phyloP scores from a whole-genome alignment of 2,329 filamentous ascomycete genomes.

The Pezizomycotina sp. region DNA sequence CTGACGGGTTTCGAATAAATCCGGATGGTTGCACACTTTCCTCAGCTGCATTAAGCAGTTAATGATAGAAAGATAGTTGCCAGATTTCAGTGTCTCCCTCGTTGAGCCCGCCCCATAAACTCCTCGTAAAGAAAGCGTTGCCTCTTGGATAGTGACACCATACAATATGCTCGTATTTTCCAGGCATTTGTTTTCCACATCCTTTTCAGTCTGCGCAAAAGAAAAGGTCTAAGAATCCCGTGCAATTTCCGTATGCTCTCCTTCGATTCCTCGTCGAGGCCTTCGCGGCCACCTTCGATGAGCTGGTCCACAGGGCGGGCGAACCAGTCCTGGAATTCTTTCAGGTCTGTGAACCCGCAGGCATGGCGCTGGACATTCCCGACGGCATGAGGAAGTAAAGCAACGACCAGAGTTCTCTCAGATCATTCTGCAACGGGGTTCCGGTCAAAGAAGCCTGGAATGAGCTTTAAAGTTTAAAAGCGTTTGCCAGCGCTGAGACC shows the following conservation, averaged over 20 bases:
- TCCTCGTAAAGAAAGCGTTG: constrained; percentile 93
- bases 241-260: constrained; percentile 86
- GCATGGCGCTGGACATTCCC: constrained; percentile 32
- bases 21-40: constrained; percentile 96
- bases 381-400: constrained; percentile 93
- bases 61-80: constrained; percentile 95
- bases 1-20: constrained; percentile 85
- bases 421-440: constrained; percentile 89
- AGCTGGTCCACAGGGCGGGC: constrained; percentile 92
- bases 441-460: constrained; percentile 76
- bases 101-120: constrained; percentile 86
- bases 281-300: constrained; percentile 78
- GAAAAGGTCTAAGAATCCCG: constrained; percentile 79
- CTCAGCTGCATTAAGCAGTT: constrained; percentile 95
- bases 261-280: constrained; percentile 85
- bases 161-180: constrained; percentile 92
- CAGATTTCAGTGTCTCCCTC: constrained; percentile 69
- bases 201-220: constrained; percentile 82
- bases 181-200: constrained; percentile 99
- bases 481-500: constrained; percentile 91
- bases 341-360: constrained; percentile 71
- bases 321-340: constrained; percentile 93
- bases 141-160: constrained; percentile 84
- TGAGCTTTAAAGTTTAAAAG: constrained; percentile 85
- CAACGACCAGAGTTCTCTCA: constrained; percentile 92